These are phyloP conservation scores for Hygrocybe punicea DNA, from an alignment of 768 basidiomycete species.

Conservation along the genomic window DNA sequence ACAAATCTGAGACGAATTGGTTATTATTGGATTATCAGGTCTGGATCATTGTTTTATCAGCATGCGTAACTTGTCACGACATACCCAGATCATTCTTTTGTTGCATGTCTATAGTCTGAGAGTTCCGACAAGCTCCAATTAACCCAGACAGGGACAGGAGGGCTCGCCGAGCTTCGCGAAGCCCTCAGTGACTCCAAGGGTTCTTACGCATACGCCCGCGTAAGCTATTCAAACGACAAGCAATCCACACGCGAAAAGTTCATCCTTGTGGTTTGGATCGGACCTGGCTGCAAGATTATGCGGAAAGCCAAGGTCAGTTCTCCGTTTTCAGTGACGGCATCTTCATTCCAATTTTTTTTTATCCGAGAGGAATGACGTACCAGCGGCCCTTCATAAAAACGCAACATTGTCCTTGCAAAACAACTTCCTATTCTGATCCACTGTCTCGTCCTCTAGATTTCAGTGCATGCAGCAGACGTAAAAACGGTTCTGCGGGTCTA, in stretches of 20 bases:
- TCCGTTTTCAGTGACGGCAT: slow-evolving; percentile 2
- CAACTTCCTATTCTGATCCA: slow-evolving; percentile 25
- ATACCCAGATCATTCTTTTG: slow-evolving; percentile 6
- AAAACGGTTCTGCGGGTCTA: slow-evolving; percentile 73
- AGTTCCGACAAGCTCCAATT: slow-evolving; percentile 77
- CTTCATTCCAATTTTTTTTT: neutral
- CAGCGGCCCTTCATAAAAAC: too few relatives aligned
- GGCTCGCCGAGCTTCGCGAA: slow-evolving; percentile 72
- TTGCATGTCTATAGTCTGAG: slow-evolving; percentile 46
- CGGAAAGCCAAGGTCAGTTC: slow-evolving; percentile 78
- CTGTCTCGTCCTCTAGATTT: slow-evolving; percentile 56
- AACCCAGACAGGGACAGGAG: slow-evolving; percentile 75
- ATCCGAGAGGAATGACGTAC: neutral
- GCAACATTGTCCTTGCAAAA: too few relatives aligned
- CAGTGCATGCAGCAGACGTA: slow-evolving; percentile 87
- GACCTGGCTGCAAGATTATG: slow-evolving; percentile 81
- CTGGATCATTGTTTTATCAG: neutral
- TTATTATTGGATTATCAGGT: slow-evolving; percentile 84
- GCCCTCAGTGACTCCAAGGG: slow-evolving; percentile 70
- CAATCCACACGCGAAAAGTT: slow-evolving; percentile 88
- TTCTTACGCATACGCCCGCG: slow-evolving; percentile 79
- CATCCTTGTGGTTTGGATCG: slow-evolving; percentile 82
- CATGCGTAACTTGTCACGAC: neutral
- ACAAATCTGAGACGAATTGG: slow-evolving; percentile 89
- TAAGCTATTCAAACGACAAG: slow-evolving; percentile 83